Base-by-base conservation (phyloP, 495 filamentous ascomycete species). In the Jackrogersella multiformis region DNA sequence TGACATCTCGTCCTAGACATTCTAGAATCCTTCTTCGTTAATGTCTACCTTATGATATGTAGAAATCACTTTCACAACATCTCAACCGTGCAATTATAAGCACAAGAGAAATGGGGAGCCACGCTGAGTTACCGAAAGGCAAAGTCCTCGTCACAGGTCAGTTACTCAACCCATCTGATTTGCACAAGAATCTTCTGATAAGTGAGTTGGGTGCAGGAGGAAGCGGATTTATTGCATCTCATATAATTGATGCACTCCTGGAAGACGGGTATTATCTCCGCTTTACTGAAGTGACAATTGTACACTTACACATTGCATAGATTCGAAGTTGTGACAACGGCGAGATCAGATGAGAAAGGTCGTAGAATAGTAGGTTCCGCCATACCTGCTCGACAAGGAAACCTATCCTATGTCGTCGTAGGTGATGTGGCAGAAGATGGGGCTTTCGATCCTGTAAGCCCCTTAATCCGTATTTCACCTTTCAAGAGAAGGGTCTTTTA, bases 341-440 rank as follows among this genome's bases (percentile, higher is more conserved):
- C 68, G 2, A 69, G 80, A 12, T 80, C 79, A 2, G 41, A 76
- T 1, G 79, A 76, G 30, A 81, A 80, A 35, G 80, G 79, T 5
- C 46, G 61, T 0, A 64, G 72, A 0, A 73, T 82, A 48, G 38
- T 80, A 34, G 57, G 78, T 21, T 77, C 76, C 1, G 61, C 74
- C 18, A 49, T 59, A 5, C 32, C 56, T 15, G 9, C 39, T 51
- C 38, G 52, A 3, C 54, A 26, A 5, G 49, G 57, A 3, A 68
- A 35, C 0, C 57, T 80, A 1, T 73, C 75, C 0, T 80, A 70
- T 16, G 75, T 67, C 15, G 59, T 82, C 5, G 73, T 82, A 20
- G 68, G 65, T 0, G 71, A 82, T 36, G 68, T 82, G 30, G 71
- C 75, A 0, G 8, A 65, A 13, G 69, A 75, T 0, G 64, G 73